These are phyloP conservation scores for Litchi chinensis DNA, from an alignment of 345 rosid species.

Conservation along the genomic window DNA sequence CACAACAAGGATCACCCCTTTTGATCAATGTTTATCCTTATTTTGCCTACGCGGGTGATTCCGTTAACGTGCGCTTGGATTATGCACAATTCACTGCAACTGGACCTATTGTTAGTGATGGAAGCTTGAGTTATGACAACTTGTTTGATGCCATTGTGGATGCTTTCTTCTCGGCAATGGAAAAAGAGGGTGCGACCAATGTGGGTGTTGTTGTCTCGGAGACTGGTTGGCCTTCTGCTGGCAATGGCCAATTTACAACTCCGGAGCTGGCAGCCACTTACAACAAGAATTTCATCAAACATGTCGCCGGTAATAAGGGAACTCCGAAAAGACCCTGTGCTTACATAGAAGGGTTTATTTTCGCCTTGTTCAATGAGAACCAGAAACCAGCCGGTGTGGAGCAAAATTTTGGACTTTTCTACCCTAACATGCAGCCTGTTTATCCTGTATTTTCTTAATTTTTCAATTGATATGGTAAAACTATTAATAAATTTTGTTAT, in stretches of 20 bases:
- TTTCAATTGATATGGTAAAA: too few relatives aligned
- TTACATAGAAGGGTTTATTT: slow-evolving; percentile 5
- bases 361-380: slow-evolving; percentile 23
- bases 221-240: slow-evolving; percentile 49
- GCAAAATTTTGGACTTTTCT: slow-evolving; percentile 18
- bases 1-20: slow-evolving; percentile 11
- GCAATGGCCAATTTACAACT: slow-evolving; percentile 30
- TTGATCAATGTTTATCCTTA: slow-evolving; percentile 28
- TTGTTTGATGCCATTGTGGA: slow-evolving; percentile 29
- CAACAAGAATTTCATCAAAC: slow-evolving; percentile 25
- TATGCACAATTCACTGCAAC: slow-evolving; percentile 13
- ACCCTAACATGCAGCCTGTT: slow-evolving; percentile 12
- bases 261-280: slow-evolving; percentile 21
- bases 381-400: slow-evolving; percentile 2
- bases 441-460: not conserved
- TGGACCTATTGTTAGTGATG: slow-evolving; percentile 9
- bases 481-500: too few relatives aligned
- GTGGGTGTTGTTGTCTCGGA: slow-evolving; percentile 37
- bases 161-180: slow-evolving; percentile 26
- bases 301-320: not conserved
- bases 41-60: slow-evolving; percentile 14
- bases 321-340: slow-evolving; percentile 27
- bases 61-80: not conserved
- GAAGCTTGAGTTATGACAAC: slow-evolving; percentile 13
- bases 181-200: slow-evolving; percentile 16